phyloP scores from a whole-genome alignment of 2,329 filamentous ascomycete genomes.

The Ophiostoma sp. region DNA sequence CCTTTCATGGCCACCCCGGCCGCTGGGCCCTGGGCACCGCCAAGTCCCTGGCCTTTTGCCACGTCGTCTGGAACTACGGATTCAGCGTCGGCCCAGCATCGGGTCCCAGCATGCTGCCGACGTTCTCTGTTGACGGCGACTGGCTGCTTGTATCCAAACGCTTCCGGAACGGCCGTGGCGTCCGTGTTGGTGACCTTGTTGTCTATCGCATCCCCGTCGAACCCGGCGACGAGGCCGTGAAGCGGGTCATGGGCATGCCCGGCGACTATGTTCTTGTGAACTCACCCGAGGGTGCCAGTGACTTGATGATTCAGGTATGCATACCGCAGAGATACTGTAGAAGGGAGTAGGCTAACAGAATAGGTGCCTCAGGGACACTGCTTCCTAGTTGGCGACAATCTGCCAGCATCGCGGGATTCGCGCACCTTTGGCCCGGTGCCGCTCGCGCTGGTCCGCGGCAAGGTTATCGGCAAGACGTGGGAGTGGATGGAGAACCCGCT shows the following conservation, averaged over 20 bases:
- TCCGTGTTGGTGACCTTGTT: constrained; percentile 77
- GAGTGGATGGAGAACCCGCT: constrained; percentile 44
- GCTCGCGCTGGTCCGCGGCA: constrained; percentile 75
- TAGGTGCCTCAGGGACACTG: constrained; percentile 89
- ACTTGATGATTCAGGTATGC: constrained; percentile 61
- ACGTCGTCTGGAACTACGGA: constrained; percentile 56
- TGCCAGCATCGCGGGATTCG: constrained; percentile 78
- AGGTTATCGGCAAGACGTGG: constrained; percentile 60
- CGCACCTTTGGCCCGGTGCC: constrained; percentile 81
- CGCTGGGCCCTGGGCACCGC: constrained; percentile 42
- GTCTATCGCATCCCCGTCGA: constrained; percentile 69
- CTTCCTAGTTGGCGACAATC: constrained; percentile 84
- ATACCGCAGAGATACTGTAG: background rate
- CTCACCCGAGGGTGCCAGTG: constrained; percentile 48
- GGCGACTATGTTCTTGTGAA: constrained; percentile 69
- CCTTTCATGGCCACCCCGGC: constrained; percentile 38
- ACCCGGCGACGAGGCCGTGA: constrained; percentile 57
- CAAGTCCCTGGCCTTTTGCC: constrained; percentile 44
- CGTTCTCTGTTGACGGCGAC: constrained; percentile 62
- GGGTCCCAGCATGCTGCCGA: constrained; percentile 87
- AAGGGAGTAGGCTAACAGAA: background rate
- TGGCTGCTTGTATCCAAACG: constrained; percentile 62
- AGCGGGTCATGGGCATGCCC: constrained; percentile 71
- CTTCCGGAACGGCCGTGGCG: constrained; percentile 60
- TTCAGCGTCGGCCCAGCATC: constrained; percentile 54